Conservation (phyloP, 495 filamentous ascomycete genomes). For the Haplographium delicatum region DNA sequence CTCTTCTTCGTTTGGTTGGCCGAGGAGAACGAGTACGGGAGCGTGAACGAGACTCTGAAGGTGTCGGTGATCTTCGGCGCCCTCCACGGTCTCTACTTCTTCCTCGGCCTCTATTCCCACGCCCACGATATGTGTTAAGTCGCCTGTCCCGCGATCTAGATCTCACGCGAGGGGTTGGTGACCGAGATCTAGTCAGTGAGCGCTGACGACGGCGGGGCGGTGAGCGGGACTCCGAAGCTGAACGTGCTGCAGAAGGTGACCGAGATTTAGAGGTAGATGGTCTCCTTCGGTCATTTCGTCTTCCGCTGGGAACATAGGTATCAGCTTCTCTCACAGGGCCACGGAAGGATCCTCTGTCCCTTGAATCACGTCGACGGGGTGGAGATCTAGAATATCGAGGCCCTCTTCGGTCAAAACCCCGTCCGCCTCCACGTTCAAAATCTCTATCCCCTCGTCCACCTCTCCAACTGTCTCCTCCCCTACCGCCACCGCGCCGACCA, state of each 20-base stretch:
- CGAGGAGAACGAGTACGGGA: conserved; percentile 22
- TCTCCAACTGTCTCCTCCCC: conserved; percentile 58
- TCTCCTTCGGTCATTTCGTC: conserved; percentile 29
- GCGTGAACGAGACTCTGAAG: not conserved
- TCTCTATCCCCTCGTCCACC: conserved; percentile 32
- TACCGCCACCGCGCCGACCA: conserved; percentile 44
- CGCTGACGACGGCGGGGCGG: conserved; percentile 35
- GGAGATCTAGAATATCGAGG: conserved; percentile 57
- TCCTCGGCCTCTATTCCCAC: conserved; percentile 27
- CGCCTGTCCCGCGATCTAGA: conserved; percentile 24
- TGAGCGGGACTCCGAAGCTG: conserved; percentile 28
- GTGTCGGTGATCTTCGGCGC: conserved; percentile 18
- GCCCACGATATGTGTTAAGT: conserved; percentile 24
- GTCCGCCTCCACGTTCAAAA: conserved; percentile 19
- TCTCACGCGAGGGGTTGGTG: conserved; percentile 28
- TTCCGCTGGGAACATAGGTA: conserved; percentile 42
- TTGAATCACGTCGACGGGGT: conserved; percentile 46
- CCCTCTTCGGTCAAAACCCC: conserved; percentile 38
- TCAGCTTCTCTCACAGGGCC: conserved; percentile 44
- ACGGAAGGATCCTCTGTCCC: conserved; percentile 40
- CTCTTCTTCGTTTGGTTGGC: conserved; percentile 14
- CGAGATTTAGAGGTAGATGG: conserved; percentile 26
- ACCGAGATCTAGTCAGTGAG: conserved; percentile 38
- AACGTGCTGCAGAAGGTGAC: conserved; percentile 10
- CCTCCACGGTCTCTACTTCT: conserved; percentile 19